Conservation (phyloP, 164 flowering plant species). For the Hamamelis virginiana region DNA sequence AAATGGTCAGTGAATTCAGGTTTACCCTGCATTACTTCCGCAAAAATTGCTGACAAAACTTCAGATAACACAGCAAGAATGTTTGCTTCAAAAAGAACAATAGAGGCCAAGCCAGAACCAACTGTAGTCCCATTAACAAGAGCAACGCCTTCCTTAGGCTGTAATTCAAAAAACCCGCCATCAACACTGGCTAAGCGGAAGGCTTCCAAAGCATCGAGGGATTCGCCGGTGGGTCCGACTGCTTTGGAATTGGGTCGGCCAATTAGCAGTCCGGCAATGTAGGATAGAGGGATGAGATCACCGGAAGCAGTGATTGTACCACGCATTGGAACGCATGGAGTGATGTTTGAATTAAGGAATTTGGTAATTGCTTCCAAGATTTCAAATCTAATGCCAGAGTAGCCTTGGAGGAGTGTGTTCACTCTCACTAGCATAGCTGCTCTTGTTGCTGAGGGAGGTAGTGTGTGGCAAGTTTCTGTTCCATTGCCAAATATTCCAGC, state of each 20-base stretch:
- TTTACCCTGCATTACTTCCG: constrained; percentile 49
- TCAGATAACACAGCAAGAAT: constrained; percentile 32
- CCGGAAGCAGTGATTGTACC: constrained; percentile 52
- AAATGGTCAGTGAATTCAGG: constrained; percentile 48
- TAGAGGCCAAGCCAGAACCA: constrained; percentile 46
- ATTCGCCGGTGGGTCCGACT: constrained; percentile 29
- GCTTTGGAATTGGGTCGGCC: constrained; percentile 44
- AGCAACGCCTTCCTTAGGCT: constrained; percentile 52
- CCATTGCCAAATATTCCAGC: constrained; percentile 42
- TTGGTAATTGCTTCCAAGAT: constrained; percentile 41
- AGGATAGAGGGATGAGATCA: constrained; percentile 44
- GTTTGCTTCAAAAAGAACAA: constrained; percentile 40
- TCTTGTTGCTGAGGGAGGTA: constrained; percentile 37
- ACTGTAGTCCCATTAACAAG: constrained; percentile 47
- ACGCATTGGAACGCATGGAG: constrained; percentile 45
- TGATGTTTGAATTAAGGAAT: constrained; percentile 38
- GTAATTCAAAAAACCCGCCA: constrained; percentile 38
- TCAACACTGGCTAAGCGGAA: constrained; percentile 29
- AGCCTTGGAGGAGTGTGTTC: constrained; percentile 49
- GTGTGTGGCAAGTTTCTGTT: constrained; percentile 31
- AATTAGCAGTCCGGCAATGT: constrained; percentile 44
- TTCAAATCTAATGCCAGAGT: constrained; percentile 47
- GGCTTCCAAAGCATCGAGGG: constrained; percentile 30
- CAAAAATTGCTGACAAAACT: constrained; percentile 37
- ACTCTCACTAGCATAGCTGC: constrained; percentile 45